These are phyloP conservation scores for Ilyonectria robusta DNA, from an alignment of 2,329 filamentous ascomycete species.

Conservation along the genomic window DNA sequence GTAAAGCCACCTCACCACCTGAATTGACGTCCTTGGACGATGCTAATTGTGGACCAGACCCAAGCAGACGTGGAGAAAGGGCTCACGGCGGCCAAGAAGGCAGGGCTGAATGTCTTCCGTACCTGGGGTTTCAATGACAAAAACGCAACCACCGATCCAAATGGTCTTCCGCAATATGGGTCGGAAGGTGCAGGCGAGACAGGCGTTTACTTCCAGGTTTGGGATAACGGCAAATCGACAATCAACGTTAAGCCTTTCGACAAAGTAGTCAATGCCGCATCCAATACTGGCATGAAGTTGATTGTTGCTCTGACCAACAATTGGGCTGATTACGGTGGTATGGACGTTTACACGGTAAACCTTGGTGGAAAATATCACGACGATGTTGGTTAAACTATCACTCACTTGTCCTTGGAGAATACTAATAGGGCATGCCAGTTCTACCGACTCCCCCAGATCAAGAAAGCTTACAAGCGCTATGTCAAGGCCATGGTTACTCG, in stretches of 20 bases:
- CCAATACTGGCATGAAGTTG: slow-evolving; percentile 71
- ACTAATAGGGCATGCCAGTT: slow-evolving; percentile 51
- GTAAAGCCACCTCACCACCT: background rate
- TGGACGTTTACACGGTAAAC: slow-evolving; percentile 72
- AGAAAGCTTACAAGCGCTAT: slow-evolving; percentile 69
- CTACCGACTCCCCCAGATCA: slow-evolving; percentile 65
- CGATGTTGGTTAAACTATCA: slow-evolving; percentile 26
- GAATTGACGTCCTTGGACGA: accelerated
- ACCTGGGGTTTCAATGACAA: slow-evolving; percentile 77
- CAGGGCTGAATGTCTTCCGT: slow-evolving; percentile 70
- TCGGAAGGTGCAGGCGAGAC: slow-evolving; percentile 30
- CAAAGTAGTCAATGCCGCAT: slow-evolving; percentile 72
- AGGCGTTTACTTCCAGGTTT: slow-evolving; percentile 70
- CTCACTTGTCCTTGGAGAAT: background rate
- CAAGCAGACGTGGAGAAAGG: slow-evolving; percentile 67
- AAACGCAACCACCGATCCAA: slow-evolving; percentile 53
- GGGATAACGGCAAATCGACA: slow-evolving; percentile 70
- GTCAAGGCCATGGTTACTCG: slow-evolving; percentile 71
- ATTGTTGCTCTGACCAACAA: slow-evolving; percentile 70
- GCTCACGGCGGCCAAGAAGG: slow-evolving; percentile 61
- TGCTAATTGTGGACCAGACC: slow-evolving; percentile 51
- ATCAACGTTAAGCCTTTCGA: slow-evolving; percentile 73
- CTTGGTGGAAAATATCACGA: slow-evolving; percentile 64
- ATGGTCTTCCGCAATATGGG: slow-evolving; percentile 36
- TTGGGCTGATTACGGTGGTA: slow-evolving; percentile 73